phyloP scores from a whole-genome alignment of 225 moss, liverwort and hornwort species.

The Pseudoscleropodium purum region DNA sequence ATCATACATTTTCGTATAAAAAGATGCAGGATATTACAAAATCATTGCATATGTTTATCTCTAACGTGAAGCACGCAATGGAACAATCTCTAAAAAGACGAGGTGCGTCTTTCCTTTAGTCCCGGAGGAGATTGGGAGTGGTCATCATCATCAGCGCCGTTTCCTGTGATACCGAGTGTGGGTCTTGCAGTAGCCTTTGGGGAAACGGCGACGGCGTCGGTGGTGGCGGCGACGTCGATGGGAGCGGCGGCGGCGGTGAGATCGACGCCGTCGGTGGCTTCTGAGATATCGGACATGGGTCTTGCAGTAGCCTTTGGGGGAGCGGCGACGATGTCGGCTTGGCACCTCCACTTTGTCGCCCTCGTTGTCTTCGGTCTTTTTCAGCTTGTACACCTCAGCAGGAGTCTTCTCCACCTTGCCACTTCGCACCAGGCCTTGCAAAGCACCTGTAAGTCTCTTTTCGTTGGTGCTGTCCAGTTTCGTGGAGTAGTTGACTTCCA shows the following conservation, averaged over 20 bases:
- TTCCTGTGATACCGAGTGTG: neutral
- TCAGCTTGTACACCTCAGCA: conserved; percentile 6
- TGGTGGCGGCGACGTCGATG: neutral
- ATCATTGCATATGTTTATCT: too few species aligned
- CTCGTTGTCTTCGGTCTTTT: neutral
- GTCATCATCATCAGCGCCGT: neutral
- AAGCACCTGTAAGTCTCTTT: neutral
- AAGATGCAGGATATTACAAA: too few species aligned
- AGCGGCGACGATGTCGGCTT: neutral
- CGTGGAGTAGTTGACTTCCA: neutral
- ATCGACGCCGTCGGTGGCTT: neutral
- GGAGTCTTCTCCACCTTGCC: conserved; percentile 22
- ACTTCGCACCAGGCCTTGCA: conserved; percentile 6
- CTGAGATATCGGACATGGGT: neutral
- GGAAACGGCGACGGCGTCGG: neutral
- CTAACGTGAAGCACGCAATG: neutral
- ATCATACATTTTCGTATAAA: too few species aligned
- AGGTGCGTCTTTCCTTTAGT: rapidly evolving
- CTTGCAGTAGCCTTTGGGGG: neutral
- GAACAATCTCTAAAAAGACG: too few species aligned
- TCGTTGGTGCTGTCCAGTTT: neutral
- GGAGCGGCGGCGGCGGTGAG: neutral
- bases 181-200: neutral
- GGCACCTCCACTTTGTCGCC: neutral
- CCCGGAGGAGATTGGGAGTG: too few species aligned